A percentile compares a stretch with the other conserved stretches of the same genome.
Conservation (phyloP, 1,284 basidiomycete genomes). For the Ceratobasidium theobromae region DNA sequence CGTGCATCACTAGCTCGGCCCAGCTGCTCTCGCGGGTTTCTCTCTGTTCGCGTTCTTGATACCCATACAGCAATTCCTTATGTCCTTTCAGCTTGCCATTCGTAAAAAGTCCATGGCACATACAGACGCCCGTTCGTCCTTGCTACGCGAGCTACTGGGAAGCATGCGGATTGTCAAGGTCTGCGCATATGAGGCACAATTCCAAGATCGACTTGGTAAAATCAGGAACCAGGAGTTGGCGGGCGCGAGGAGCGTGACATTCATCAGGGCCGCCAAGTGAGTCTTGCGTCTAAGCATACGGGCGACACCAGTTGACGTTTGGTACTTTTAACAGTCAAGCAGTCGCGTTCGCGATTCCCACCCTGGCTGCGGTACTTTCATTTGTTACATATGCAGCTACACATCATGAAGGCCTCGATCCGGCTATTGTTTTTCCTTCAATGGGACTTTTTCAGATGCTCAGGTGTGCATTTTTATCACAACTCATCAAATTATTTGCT, state of each 20-base stretch:
- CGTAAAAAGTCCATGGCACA: constrained; percentile 83
- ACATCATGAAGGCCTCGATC: background rate
- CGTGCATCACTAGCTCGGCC: too few species aligned
- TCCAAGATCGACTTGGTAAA: constrained; percentile 58
- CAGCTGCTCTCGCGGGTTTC: too few species aligned
- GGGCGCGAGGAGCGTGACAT: too few species aligned
- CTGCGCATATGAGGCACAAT: constrained; percentile 33
- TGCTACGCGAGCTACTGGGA: constrained; percentile 76
- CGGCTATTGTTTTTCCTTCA: constrained; percentile 11
- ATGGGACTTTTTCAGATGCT: constrained; percentile 2
- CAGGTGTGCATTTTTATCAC: constrained; percentile 38
- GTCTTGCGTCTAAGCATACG: constrained; percentile 48
- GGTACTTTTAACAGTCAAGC: constrained; percentile 31
- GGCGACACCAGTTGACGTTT: constrained; percentile 36
- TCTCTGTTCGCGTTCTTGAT: too few species aligned
- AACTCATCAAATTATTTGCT: constrained; percentile 48
- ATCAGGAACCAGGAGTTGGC: too few species aligned
- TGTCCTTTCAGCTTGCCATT: too few species aligned
- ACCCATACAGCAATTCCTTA: too few species aligned
- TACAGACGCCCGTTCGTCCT: constrained; percentile 77
- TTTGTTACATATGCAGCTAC: constrained; percentile 66
- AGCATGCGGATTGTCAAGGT: constrained; percentile 46
- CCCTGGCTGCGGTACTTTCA: constrained; percentile 71
- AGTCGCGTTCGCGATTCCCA: constrained; percentile 54
- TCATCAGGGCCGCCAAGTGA: constrained; percentile 51